Evolutionary conservation across 352 stramenopile species (phyloP).

Genomic region (Pythium aphanidermatum): DNA sequence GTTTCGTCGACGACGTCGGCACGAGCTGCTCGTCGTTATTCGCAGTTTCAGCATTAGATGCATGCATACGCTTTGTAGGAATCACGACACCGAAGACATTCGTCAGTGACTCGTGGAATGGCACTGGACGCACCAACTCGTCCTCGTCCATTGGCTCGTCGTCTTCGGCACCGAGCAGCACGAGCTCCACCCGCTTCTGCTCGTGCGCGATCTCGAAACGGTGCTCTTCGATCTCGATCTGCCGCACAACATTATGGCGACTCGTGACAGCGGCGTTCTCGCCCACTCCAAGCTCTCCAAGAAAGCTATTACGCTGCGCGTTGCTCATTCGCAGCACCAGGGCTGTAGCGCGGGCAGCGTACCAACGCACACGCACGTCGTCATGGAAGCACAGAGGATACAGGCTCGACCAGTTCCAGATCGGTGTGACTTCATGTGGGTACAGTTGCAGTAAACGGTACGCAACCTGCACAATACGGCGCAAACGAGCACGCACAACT

Average conservation of each 20-base stretch:
- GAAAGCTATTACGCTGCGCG: slow-evolving; percentile 51
- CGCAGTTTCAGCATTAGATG: not conserved
- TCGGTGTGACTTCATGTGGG: slow-evolving; percentile 39
- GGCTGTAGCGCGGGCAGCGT: slow-evolving; percentile 49
- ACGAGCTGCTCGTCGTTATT: slow-evolving; percentile 33
- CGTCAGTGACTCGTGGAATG: slow-evolving; percentile 67
- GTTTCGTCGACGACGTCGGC: slow-evolving; percentile 61
- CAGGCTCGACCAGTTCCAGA: slow-evolving; percentile 82
- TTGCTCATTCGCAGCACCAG: slow-evolving; percentile 69
- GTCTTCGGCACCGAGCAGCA: not conserved
- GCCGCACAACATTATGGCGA: slow-evolving; percentile 25
- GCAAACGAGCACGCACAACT: slow-evolving; percentile 27
- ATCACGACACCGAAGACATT: slow-evolving; percentile 84
- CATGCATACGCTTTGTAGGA: slow-evolving; percentile 42
- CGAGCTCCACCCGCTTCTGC: slow-evolving; percentile 41
- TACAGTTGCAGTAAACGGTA: slow-evolving; percentile 47
- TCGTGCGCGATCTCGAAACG: slow-evolving; percentile 31
- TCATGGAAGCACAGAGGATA: slow-evolving; percentile 78
- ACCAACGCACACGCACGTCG: slow-evolving; percentile 50
- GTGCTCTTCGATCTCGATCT: slow-evolving; percentile 62
- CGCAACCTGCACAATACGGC: slow-evolving; percentile 49
- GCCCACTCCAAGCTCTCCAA: slow-evolving; percentile 40
- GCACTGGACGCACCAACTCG: slow-evolving; percentile 16
- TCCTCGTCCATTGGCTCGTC: not conserved
- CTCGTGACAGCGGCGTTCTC: slow-evolving; percentile 40